A percentile compares a stretch with the other conserved stretches of the same genome.
Conservation (phyloP, 805 yeast genomes). For the Ogataea nonfermentans region DNA sequence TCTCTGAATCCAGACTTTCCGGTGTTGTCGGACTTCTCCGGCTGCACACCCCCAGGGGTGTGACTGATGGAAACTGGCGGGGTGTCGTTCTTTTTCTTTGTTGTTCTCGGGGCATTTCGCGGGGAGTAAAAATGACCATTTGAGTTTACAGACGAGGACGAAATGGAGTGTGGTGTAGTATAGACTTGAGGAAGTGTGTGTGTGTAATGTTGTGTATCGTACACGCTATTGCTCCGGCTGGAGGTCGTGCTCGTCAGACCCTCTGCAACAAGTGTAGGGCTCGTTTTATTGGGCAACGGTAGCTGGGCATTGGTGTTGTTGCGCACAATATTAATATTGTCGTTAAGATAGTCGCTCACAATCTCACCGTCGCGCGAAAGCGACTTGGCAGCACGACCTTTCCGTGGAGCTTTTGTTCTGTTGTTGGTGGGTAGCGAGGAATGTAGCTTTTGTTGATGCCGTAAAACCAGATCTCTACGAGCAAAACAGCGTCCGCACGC, state of each 20-base stretch:
- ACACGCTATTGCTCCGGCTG: conserved; percentile 16
- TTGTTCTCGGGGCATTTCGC: conserved; percentile 13
- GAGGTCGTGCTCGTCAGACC: conserved; percentile 13
- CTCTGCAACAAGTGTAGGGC: conserved; percentile 15
- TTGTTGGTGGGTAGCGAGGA: conserved; percentile 45
- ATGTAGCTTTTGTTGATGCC: conserved; percentile 95
- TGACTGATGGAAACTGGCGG: conserved; percentile 17
- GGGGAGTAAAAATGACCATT: conserved; percentile 19
- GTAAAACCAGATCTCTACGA: conserved; percentile 76
- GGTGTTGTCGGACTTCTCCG: conserved; percentile 1
- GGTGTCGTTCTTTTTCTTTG: conserved; percentile 15
- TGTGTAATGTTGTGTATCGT: conserved; percentile 11
- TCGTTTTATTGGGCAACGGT: conserved; percentile 34
- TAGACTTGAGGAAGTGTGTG: conserved; percentile 13
- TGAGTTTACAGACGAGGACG: conserved; percentile 19
- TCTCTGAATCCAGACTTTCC: conserved; percentile 25
- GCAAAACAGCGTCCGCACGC: conserved; percentile 97
- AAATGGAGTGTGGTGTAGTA: conserved; percentile 21
- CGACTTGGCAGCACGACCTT: conserved; percentile 26
- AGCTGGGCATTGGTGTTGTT: conserved; percentile 53
- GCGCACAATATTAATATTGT: conserved; percentile 49
- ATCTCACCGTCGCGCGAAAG: conserved; percentile 32
- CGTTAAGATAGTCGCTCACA: conserved; percentile 39
- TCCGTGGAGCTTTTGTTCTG: conserved; percentile 33
- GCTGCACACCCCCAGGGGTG: conserved; percentile 9